These are phyloP conservation scores for Xylariaceae sp. DNA, from an alignment of 2,329 filamentous ascomycete species.

Conservation along the genomic window DNA sequence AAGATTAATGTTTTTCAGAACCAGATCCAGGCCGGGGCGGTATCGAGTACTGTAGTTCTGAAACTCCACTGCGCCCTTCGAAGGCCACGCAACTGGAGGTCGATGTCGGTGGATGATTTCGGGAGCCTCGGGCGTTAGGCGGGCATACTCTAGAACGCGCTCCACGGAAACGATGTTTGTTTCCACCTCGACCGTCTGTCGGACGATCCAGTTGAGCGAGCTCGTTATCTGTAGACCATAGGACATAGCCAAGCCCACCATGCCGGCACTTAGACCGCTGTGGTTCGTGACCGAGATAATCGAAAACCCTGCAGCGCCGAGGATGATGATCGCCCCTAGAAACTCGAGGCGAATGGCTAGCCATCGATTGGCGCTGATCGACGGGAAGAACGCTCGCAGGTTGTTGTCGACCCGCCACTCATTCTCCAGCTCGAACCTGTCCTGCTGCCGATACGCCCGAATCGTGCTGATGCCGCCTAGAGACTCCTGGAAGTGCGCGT, in stretches of 20 bases:
- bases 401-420: constrained; percentile 97
- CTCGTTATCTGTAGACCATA: constrained; percentile 96
- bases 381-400: constrained; percentile 88
- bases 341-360: constrained; percentile 91
- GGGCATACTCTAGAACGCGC: constrained; percentile 91
- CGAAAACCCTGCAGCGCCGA: constrained; percentile 74
- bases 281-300: constrained; percentile 71
- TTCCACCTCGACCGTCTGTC: constrained; percentile 98
- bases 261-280: constrained; percentile 57
- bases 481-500: constrained; percentile 96
- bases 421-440: constrained; percentile 84
- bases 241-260: constrained; percentile 91
- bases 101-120: constrained; percentile 86
- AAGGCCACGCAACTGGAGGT: constrained; percentile 85
- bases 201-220: constrained; percentile 97
- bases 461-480: constrained; percentile 92
- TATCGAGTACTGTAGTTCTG: constrained; percentile 93
- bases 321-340: constrained; percentile 87
- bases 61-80: constrained; percentile 81
- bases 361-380: constrained; percentile 91
- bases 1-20: constrained; percentile 86
- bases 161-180: constrained; percentile 99
- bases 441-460: constrained; percentile 84
- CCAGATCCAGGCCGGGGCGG: constrained; percentile 79
- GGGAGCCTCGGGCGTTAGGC: constrained; percentile 84